A percentile compares a stretch with the other conserved stretches of the same genome.
Conservation (phyloP, 2,329 filamentous ascomycete species). For the Plenodomus biglobosus region DNA sequence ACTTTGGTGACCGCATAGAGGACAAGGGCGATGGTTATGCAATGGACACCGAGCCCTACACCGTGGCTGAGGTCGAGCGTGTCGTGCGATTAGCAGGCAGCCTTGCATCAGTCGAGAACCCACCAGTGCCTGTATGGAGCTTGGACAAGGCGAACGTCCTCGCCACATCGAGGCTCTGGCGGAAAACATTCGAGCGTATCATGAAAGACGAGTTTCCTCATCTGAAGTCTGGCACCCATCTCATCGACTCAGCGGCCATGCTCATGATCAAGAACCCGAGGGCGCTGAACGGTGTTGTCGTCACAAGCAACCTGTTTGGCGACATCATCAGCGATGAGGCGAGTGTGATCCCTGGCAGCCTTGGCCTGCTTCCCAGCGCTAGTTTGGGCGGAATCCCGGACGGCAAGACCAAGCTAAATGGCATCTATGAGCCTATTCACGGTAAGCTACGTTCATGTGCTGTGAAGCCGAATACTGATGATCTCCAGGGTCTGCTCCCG, state of each 20-base stretch:
- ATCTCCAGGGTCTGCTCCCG: constrained; percentile 74
- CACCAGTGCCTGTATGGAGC: constrained; percentile 77
- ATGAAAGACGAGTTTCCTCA: constrained; percentile 89
- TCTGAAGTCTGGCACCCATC: constrained; percentile 79
- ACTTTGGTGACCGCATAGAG: constrained; percentile 89
- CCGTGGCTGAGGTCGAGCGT: constrained; percentile 80
- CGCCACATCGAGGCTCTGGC: constrained; percentile 85
- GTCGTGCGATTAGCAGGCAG: constrained; percentile 79
- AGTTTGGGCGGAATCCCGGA: constrained; percentile 85
- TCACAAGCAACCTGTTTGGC: constrained; percentile 92
- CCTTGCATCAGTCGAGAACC: constrained; percentile 74
- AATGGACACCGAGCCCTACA: constrained; percentile 85
- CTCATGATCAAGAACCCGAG: constrained; percentile 93
- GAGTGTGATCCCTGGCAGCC: constrained; percentile 86
- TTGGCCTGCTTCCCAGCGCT: constrained; percentile 85
- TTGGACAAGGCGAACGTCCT: constrained; percentile 97
- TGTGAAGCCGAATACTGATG: constrained; percentile 12
- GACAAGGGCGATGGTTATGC: constrained; percentile 73
- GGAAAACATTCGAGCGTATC: constrained; percentile 80
- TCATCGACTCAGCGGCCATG: constrained; percentile 98
- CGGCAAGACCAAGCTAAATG: constrained; percentile 80
- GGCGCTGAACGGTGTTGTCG: constrained; percentile 82
- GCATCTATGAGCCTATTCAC: constrained; percentile 97
- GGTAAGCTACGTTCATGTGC: constrained; percentile 56
- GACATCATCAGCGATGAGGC: constrained; percentile 97